Percentiles rank a stretch among this genome's conserved stretches.
phyloP scores from a whole-genome alignment of 495 filamentous ascomycete species.

The Annulohypoxylon bovei region DNA sequence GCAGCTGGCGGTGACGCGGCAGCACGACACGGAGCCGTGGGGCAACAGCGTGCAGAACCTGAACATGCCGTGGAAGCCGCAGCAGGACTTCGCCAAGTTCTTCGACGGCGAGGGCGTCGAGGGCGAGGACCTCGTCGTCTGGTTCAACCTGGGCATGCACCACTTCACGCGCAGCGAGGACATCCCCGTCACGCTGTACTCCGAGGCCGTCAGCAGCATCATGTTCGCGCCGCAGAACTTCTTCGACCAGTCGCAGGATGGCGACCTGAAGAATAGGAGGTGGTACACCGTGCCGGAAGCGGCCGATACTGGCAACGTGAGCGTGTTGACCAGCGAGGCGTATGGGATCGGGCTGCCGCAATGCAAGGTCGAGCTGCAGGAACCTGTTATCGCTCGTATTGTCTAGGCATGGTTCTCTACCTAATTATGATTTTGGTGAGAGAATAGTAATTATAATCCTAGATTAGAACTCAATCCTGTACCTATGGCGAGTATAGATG shows the following conservation, averaged over 20 bases:
- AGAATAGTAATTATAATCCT: too few relatives aligned
- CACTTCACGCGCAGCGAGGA: conserved; percentile 66
- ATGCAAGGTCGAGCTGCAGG: conserved; percentile 27
- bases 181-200: conserved; percentile 63
- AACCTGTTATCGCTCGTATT: conserved; percentile 28
- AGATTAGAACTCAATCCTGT: background rate
- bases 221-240: conserved; percentile 61
- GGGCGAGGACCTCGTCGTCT: conserved; percentile 59
- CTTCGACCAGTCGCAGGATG: conserved; percentile 42
- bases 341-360: conserved; percentile 37
- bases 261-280: conserved; percentile 38
- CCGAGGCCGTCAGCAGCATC: conserved; percentile 56
- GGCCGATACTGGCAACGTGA: background rate
- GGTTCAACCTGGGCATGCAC: conserved; percentile 68
- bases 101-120: conserved; percentile 63
- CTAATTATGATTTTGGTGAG: too few relatives aligned
- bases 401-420: background rate
- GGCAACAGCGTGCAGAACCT: conserved; percentile 60
- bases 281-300: conserved; percentile 43
- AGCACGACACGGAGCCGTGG: conserved; percentile 64
- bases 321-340: conserved; percentile 17
- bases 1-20: conserved; percentile 60
- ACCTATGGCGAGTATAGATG: too few relatives aligned
- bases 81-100: conserved; percentile 64
- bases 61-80: conserved; percentile 57